phyloP scores from a whole-genome alignment of 192 early-diverging fungal species.

The Geranomyces michiganensis region DNA sequence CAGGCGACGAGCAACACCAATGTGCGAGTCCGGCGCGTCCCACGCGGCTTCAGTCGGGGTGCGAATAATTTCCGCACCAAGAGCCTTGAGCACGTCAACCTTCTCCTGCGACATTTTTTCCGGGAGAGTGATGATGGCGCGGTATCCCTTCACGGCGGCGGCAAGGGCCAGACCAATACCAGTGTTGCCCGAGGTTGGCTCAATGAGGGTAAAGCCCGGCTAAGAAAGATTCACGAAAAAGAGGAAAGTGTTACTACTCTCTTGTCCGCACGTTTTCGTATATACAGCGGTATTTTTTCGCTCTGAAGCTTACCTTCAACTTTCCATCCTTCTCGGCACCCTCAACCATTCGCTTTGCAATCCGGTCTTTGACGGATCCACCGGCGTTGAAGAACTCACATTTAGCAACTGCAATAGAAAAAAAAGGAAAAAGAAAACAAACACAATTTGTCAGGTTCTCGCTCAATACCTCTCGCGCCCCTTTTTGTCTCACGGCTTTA shows the following conservation, averaged over 20 bases:
- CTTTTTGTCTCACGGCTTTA: constrained; percentile 43
- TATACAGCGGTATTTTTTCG: neutral
- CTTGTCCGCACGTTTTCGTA: neutral
- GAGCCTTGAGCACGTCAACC: constrained; percentile 95
- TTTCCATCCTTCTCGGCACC: constrained; percentile 90
- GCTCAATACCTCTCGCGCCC: neutral
- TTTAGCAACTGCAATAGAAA: constrained; percentile 66
- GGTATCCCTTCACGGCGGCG: constrained; percentile 98
- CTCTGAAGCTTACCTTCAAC: constrained; percentile 54
- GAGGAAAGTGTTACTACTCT: neutral
- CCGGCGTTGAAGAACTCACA: constrained; percentile 99
- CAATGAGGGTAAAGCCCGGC: constrained; percentile 94
- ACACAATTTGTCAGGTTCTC: neutral
- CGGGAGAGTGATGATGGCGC: constrained; percentile 96
- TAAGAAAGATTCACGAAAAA: neutral
- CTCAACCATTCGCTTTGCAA: constrained; percentile 95
- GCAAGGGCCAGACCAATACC: constrained; percentile 97
- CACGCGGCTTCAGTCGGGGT: constrained; percentile 99
- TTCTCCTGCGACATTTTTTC: constrained; percentile 99
- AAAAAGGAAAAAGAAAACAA: constrained; percentile 19
- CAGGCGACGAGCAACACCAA: constrained; percentile 90
- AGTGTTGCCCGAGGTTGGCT: constrained; percentile 99
- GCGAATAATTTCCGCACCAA: constrained; percentile 97
- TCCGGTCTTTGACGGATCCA: constrained; percentile 98
- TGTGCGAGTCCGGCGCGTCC: constrained; percentile 98